Base-by-base conservation (phyloP, 2,329 filamentous ascomycete species). In the Herpotrichia juniperi region DNA sequence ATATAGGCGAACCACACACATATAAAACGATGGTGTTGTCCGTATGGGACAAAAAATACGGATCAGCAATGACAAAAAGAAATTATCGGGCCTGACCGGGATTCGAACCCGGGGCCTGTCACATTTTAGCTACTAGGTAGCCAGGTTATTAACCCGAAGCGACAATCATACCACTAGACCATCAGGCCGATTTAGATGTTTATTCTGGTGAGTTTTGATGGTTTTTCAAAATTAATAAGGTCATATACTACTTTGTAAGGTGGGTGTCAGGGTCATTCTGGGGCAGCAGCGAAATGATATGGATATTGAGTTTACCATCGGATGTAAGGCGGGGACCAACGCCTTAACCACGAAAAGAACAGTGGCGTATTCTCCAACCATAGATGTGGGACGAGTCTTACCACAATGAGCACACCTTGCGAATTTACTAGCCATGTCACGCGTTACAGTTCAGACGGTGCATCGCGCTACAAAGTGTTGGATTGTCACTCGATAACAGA, bases 101-200 rank as follows among this genome's bases (percentile, higher is more conserved):
- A 68, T 62, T 71, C 64, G 68, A 71, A 71, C 68, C 68, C 68
- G 68, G 68, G 68, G 66, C 67, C 68, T 71, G 67, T 69, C 65
- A 71, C 68, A 71, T 50, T 31, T 21, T 24, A 28, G 24, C 19
- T 19, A 17, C 28, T 19, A 16, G n/a, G 47, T 11, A 37, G n/a
- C 47, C 47, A 50, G 47, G 47, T 30, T 34, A 21, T 10, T 42
- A 42, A 30, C 46, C 46, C 47, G 47, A 50, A 50, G 47, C 47
- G 47, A 50, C 47, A 50, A 50, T 50, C 47, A 50, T 50, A 47
- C 44, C 44, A 47, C 44, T 50, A 50, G 48, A 50, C 48, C 48
- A 50, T 46, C 48, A 50, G 48, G 48, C 48, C 48, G 48, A 35
- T 44, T 42, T 19, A 7, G n/a, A n/a, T n/a, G n/a, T n/a, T n/a